Evolutionary conservation across 495 filamentous ascomycete species (phyloP), one percentile per base, ranked within the genome.

Genomic region (Staphylotrichum tortipilum): DNA sequence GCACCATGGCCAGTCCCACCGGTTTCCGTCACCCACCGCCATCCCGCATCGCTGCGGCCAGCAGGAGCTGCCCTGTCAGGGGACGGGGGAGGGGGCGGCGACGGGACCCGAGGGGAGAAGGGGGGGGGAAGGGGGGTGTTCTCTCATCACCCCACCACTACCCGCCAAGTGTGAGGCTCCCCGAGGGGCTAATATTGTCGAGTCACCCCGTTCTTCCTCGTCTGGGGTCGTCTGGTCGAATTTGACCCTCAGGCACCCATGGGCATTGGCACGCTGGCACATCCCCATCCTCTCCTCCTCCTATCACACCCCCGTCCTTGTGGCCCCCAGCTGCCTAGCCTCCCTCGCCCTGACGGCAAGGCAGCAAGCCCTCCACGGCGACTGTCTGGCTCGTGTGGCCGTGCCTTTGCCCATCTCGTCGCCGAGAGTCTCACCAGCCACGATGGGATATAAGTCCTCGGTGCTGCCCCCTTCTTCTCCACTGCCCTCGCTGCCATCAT

Each of bases 301-400:
- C n/a, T 37, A 23, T 22, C 34, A 26, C 37, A 22, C 29, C 19
- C 47, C 10, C 29, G 38, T 21, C 28, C 22, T 18, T 10, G 4
- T 17, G 35, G 26, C 26, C 43, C 43, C 50, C 36, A 52, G 34
- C 35, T 52, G 43, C 43, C 50, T 52, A 52, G 36, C 43, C 17
- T 24, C 18, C 29, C 17, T 39, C 31, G 33, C 49, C 34, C 12
- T 39, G 34, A 39, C 14, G 15, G 15, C 41, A 51, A 51, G 48
- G 49, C 49, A 51, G 24, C 49, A 18, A 44, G 43, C 29, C 10
- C 29, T 4, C 30, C 9, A 15, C 14, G 17, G 10, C 9, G 14
- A 33, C 10, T 31, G 2, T 36, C n/a, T 33, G 33, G 42, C 35
- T 5, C 23, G 2, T 36, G 21, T 33, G 33, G 42, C 35, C 26